These are phyloP conservation scores for Ustilago esculenta DNA, from an alignment of 1,284 basidiomycete genomes.

Conservation along the genomic window DNA sequence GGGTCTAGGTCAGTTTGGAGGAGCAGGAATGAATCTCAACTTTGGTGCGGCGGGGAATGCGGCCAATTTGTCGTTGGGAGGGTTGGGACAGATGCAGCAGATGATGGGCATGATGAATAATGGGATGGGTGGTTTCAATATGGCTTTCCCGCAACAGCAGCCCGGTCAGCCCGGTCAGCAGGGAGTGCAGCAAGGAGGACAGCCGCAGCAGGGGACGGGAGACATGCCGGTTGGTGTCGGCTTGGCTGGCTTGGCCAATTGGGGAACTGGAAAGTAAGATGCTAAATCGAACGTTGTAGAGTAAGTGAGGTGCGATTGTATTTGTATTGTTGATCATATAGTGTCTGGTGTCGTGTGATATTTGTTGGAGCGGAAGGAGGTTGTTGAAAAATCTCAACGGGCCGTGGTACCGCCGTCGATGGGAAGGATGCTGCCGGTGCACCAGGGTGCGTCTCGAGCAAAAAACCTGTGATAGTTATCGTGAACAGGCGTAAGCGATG, in stretches of 20 bases:
- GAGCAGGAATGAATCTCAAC: constrained; percentile 4
- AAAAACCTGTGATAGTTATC: constrained; percentile 27
- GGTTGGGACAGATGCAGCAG: constrained; percentile 34
- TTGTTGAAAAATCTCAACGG: no score
- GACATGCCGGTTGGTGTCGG: constrained; percentile 49
- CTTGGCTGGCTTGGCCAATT: constrained; percentile 36
- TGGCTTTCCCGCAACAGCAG: constrained; percentile 21
- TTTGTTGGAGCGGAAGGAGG: no score
- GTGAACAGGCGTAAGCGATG: no score
- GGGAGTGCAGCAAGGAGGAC: constrained; percentile 15
- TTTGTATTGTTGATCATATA: background rate
- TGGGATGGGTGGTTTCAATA: constrained; percentile 13
- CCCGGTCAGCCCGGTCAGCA: constrained; percentile 15
- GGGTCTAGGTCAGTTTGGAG: constrained; percentile 27
- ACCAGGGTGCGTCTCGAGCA: constrained; percentile 44
- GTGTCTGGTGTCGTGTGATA: no score
- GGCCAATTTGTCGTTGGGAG: no score
- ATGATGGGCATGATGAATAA: constrained; percentile 45
- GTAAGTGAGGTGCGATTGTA: constrained; percentile 6
- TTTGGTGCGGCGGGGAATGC: constrained; percentile 18
- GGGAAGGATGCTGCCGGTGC: constrained; percentile 45
- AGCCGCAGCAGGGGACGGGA: constrained; percentile 7
- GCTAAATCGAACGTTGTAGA: no score
- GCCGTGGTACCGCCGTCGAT: constrained; percentile 50
- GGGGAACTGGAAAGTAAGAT: constrained; percentile 35